Conservation (phyloP, 495 filamentous ascomycete species). For the Lepraria neglecta region DNA sequence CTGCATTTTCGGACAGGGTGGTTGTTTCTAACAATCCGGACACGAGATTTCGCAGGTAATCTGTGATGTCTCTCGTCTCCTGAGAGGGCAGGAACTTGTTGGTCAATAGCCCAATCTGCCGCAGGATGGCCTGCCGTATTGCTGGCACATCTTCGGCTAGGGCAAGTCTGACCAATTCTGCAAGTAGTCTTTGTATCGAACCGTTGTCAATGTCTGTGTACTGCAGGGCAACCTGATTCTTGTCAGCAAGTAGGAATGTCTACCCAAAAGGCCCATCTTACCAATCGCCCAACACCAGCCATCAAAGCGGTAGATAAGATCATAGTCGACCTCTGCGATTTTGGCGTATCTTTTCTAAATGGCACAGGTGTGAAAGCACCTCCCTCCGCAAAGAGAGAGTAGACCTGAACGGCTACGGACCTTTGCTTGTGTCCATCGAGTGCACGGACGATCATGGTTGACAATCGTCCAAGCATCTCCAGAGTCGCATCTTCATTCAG, state of each 20-base stretch:
- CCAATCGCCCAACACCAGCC: slow-evolving; percentile 47
- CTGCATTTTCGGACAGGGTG: slow-evolving; percentile 21
- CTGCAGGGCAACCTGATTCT: slow-evolving; percentile 23
- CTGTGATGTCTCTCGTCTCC: slow-evolving; percentile 35
- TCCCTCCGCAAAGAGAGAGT: slow-evolving; percentile 47
- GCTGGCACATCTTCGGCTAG: slow-evolving; percentile 34
- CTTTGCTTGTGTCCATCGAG: slow-evolving; percentile 49
- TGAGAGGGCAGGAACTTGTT: slow-evolving; percentile 60
- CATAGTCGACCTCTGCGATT: slow-evolving; percentile 43
- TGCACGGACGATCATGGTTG: slow-evolving; percentile 53
- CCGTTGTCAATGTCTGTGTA: slow-evolving; percentile 30
- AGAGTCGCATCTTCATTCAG: slow-evolving; percentile 50
- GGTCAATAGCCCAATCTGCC: slow-evolving; percentile 54
- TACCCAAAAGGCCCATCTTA: slow-evolving; percentile 26
- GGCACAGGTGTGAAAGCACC: slow-evolving; percentile 38
- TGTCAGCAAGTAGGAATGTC: slow-evolving; percentile 11
- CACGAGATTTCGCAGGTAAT: slow-evolving; percentile 30
- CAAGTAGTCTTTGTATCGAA: slow-evolving; percentile 36
- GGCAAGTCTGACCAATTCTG: slow-evolving; percentile 39
- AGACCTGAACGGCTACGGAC: slow-evolving; percentile 49
- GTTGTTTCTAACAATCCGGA: slow-evolving; percentile 23
- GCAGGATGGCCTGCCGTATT: slow-evolving; percentile 49
- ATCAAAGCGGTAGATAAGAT: slow-evolving; percentile 58
- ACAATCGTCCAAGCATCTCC: slow-evolving; percentile 58
- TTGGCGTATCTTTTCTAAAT: slow-evolving; percentile 33